Evolutionary conservation across 441 rosid species (phyloP).

Genomic region (Euphorbia schlechtendalii): DNA sequence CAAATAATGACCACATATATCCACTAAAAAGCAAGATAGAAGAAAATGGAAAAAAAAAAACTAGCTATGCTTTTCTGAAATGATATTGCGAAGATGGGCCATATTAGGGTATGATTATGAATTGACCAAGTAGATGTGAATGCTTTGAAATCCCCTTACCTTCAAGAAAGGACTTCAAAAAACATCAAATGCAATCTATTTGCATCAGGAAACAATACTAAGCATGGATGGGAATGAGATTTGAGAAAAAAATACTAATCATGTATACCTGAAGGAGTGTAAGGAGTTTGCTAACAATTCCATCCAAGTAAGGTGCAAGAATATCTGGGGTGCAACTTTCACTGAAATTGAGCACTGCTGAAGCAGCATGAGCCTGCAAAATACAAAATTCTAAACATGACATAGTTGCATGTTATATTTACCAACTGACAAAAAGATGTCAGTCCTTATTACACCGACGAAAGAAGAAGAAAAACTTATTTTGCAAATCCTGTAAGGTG

Average conservation of each 20-base stretch:
- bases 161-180: background rate
- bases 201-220: background rate
- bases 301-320: slow-evolving; percentile 72
- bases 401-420: background rate
- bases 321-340: slow-evolving; percentile 90
- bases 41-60: background rate
- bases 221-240: background rate
- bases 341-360: slow-evolving; percentile 87
- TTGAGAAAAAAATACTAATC: slow-evolving; percentile 8
- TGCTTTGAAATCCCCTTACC: background rate
- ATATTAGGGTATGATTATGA: background rate
- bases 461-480: background rate
- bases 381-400: background rate
- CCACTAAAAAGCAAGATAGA: slow-evolving; percentile 1
- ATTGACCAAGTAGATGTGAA: background rate
- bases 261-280: slow-evolving; percentile 72
- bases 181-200: background rate
- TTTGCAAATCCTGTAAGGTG: background rate
- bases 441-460: background rate
- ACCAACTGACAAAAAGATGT: background rate
- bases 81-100: background rate
- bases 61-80: background rate
- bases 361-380: slow-evolving; percentile 88
- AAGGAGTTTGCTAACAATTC: slow-evolving; percentile 79
- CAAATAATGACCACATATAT: background rate